Evolutionary conservation across 2,329 filamentous ascomycete genomes (phyloP).

Genomic region (Neurospora crassa): DNA sequence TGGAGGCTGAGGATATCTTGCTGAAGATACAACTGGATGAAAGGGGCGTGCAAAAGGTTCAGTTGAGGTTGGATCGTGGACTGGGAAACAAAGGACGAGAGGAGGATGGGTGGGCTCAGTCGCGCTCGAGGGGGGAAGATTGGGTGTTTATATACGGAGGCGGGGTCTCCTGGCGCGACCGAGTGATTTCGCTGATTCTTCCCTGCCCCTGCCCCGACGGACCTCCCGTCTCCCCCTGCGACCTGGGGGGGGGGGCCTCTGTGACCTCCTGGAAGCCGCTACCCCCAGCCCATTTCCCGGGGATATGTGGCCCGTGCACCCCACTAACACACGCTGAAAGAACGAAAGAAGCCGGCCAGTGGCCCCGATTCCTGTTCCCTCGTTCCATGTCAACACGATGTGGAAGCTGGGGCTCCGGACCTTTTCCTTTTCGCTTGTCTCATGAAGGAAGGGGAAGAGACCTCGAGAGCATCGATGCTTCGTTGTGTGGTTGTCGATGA

Average conservation of each 20-base stretch:
- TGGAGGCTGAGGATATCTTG: conserved; percentile 12
- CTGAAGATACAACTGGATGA: conserved; percentile 7
- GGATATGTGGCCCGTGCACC: conserved; percentile 12
- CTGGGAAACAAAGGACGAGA: conserved; percentile 30
- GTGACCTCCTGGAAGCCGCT: conserved; percentile 2
- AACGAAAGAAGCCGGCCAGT: background rate
- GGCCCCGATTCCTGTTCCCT: background rate
- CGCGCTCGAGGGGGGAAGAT: conserved; percentile 44
- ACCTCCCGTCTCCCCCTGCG: conserved; percentile 1
- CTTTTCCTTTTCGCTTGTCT: background rate
- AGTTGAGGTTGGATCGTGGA: conserved; percentile 19
- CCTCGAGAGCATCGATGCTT: background rate
- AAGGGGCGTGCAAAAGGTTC: conserved; percentile 2
- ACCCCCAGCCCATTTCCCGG: conserved; percentile 12
- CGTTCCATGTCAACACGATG: background rate
- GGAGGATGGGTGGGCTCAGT: conserved; percentile 30
- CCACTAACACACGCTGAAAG: conserved; percentile 4
- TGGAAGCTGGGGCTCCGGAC: conserved; percentile 1
- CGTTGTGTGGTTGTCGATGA: background rate
- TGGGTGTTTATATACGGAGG: conserved; percentile 49
- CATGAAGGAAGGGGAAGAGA: background rate
- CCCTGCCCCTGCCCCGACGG: conserved; percentile 13
- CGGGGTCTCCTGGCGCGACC: conserved; percentile 46
- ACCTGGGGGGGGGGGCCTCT: background rate
- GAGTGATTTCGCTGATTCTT: conserved; percentile 20